Percentiles rank a stretch among this genome's conserved stretches.
These are phyloP conservation scores for Pseudogymnoascus sp. DNA, from an alignment of 2,329 filamentous ascomycete genomes.

Conservation along the genomic window DNA sequence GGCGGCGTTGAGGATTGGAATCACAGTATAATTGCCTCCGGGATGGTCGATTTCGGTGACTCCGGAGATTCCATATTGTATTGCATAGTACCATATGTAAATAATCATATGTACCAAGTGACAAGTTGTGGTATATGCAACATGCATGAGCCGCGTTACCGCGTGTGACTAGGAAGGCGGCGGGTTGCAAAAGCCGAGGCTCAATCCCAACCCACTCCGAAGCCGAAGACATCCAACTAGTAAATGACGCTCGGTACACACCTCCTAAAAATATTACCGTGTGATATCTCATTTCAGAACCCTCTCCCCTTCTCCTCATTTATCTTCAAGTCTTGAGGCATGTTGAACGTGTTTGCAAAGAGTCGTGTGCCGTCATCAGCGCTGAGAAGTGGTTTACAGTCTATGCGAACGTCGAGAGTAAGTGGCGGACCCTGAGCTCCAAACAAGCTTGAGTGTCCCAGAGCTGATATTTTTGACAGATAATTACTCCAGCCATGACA, in stretches of 20 bases:
- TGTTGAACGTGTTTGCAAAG: constrained; percentile 28
- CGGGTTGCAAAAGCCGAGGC: constrained; percentile 6
- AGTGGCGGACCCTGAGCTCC: neutral
- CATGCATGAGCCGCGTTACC: neutral
- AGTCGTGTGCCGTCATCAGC: constrained; percentile 24
- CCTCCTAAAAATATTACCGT: neutral
- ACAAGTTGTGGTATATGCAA: neutral
- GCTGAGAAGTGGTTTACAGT: constrained; percentile 24
- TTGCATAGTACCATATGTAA: neutral
- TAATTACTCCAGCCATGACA: constrained; percentile 45
- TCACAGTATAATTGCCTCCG: neutral
- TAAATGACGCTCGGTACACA: constrained; percentile 7
- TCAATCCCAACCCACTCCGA: constrained; percentile 1
- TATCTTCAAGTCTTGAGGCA: constrained; percentile 17
- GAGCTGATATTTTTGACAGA: constrained; percentile 1
- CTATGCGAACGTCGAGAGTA: constrained; percentile 22
- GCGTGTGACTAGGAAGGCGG: neutral
- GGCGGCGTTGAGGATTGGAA: neutral
- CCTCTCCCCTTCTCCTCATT: constrained; percentile 6
- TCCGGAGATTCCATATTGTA: neutral
- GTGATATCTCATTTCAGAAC: constrained; percentile 10
- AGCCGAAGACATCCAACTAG: neutral
- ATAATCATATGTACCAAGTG: neutral
- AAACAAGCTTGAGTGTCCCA: neutral
- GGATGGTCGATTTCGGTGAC: neutral